Percentiles rank a stretch among this genome's conserved stretches.
Evolutionary conservation across 352 stramenopile genomes (phyloP).

Genomic region (Globisporangium abappressorium): DNA sequence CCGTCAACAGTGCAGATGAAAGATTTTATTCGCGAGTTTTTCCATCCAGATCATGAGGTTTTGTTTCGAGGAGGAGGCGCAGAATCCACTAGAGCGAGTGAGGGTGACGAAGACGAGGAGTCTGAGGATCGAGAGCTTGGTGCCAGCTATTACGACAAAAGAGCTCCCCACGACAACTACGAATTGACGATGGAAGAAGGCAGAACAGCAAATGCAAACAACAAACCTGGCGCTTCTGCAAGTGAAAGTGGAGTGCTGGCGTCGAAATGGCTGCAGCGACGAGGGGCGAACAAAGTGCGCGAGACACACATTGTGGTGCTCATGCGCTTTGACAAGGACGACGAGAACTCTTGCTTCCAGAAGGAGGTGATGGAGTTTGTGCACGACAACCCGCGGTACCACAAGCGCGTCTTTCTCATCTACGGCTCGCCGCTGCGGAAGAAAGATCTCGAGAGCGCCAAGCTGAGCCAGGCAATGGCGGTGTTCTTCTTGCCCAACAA

Average conservation of each 20-base stretch:
- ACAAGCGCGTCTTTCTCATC: slow-evolving; percentile 80
- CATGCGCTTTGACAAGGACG: slow-evolving; percentile 68
- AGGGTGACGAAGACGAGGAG: slow-evolving; percentile 19
- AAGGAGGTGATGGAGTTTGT: slow-evolving; percentile 69
- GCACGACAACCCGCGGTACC: slow-evolving; percentile 59
- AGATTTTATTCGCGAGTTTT: slow-evolving; percentile 88
- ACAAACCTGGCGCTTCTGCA: neutral
- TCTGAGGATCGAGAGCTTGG: neutral
- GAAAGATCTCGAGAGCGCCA: slow-evolving; percentile 53
- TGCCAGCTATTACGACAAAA: slow-evolving; percentile 2
- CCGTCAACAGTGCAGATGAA: slow-evolving; percentile 74
- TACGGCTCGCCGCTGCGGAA: slow-evolving; percentile 62
- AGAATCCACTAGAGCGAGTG: slow-evolving; percentile 9
- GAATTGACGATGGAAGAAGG: slow-evolving; percentile 15
- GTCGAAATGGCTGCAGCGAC: slow-evolving; percentile 54
- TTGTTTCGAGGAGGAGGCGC: slow-evolving; percentile 23
- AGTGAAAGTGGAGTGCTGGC: slow-evolving; percentile 12
- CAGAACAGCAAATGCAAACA: neutral
- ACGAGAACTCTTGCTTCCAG: slow-evolving; percentile 45
- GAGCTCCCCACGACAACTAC: neutral
- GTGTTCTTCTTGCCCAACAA: slow-evolving; percentile 88
- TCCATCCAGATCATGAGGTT: slow-evolving; percentile 79
- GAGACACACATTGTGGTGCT: slow-evolving; percentile 82
- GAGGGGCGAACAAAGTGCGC: slow-evolving; percentile 41
- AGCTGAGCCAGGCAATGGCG: slow-evolving; percentile 62